Conservation (phyloP, 306 rosid species). For the Prunus dulcis region DNA sequence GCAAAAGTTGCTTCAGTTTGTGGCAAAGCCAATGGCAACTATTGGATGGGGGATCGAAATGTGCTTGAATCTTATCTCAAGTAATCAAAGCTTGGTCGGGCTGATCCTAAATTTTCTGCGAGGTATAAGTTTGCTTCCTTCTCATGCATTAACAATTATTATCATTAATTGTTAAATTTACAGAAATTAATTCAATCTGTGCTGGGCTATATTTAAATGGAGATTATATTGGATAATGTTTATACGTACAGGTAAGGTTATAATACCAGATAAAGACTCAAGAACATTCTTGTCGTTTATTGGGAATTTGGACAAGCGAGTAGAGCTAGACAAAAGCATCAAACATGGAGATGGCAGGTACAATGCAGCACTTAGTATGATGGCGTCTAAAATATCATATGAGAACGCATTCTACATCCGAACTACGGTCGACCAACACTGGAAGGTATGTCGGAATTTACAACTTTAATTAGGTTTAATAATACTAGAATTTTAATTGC, state of each 20-base stretch:
- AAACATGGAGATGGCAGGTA: constrained; percentile 44
- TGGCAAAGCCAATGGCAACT: constrained; percentile 38
- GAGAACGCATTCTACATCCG: constrained; percentile 53
- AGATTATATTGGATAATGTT: not conserved
- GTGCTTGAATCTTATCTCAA: constrained; percentile 38
- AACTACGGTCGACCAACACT: constrained; percentile 22
- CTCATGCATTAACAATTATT: too few relatives aligned
- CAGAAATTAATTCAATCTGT: too few relatives aligned
- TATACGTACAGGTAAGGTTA: constrained; percentile 31
- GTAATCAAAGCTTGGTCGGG: constrained; percentile 31
- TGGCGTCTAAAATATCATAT: constrained; percentile 63
- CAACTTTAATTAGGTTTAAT: not conserved
- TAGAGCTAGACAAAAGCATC: constrained; percentile 34
- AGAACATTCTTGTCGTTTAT: constrained; percentile 42
- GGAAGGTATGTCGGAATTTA: constrained; percentile 13
- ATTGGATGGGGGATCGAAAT: constrained; percentile 44
- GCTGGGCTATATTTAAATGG: not conserved
- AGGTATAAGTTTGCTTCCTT: constrained; percentile 31
- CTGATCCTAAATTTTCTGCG: constrained; percentile 35
- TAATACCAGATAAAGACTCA: constrained; percentile 33
- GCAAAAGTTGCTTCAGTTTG: constrained; percentile 40
- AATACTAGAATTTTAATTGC: not conserved
- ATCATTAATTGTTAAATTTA: too few relatives aligned
- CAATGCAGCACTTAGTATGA: constrained; percentile 45
- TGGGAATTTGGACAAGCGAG: constrained; percentile 55